Conservation (phyloP, 23 red algal species). For the Agarophyton chilense region DNA sequence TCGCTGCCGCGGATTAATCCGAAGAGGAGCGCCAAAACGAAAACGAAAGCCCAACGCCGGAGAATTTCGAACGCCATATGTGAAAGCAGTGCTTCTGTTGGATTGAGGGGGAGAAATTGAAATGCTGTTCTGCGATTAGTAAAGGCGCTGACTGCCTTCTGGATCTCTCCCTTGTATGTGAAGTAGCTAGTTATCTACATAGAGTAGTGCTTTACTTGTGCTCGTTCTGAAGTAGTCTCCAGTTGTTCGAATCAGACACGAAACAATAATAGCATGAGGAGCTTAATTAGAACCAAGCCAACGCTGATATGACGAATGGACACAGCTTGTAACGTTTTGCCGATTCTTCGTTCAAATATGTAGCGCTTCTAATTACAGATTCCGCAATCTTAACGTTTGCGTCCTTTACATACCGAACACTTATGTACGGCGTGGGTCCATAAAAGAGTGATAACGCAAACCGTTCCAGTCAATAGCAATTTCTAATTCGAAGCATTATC, state of each 20-base stretch:
- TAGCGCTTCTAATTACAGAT: too few species aligned
- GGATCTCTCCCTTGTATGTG: background rate
- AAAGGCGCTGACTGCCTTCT: background rate
- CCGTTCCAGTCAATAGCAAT: too few species aligned
- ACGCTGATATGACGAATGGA: background rate
- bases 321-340: background rate
- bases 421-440: too few species aligned
- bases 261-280: background rate
- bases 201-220: background rate
- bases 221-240: background rate
- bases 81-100: background rate
- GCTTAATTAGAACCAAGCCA: background rate
- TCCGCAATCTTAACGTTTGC: too few species aligned
- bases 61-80: background rate
- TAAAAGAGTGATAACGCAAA: too few species aligned
- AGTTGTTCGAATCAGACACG: background rate
- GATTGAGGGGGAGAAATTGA: background rate
- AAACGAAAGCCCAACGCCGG: background rate
- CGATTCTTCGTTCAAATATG: background rate
- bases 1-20: conserved; percentile 2
- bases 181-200: background rate
- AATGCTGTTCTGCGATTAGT: background rate
- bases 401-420: too few species aligned
- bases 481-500: too few species aligned
- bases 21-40: background rate